Evolutionary conservation across 163 green algal species (phyloP), one percentile per base, ranked within the genome.

Genomic region (Chloromonas sp.): DNA sequence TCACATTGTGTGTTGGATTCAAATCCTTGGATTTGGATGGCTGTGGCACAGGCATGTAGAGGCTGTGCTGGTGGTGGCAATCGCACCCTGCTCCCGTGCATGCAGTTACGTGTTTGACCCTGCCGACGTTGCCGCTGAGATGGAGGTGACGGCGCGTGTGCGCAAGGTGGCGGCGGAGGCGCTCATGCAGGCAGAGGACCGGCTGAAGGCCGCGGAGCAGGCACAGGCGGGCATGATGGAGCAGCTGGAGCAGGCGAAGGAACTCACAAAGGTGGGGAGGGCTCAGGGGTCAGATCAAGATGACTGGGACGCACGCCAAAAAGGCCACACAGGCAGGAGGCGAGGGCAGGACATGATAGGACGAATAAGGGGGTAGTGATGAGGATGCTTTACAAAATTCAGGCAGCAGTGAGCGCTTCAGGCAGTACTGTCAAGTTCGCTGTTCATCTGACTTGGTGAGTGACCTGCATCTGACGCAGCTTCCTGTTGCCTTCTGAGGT

Each of bases 81-180:
- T 36, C 36, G 36, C 36, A 36, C 36, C 36, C 36, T 36, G 36
- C 36, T 36, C 36, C 36, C 36, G 66, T 74, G 66, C 1, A 36
- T 8, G 78, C 86, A 89, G 86, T 5, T 89, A 89, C 71, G 86
- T 89, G 66, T 87, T 87, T 59, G 86, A 89, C 86, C 86, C 86
- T 1, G 86, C 80, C 2, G 86, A 89, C 81, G 78, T 89, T 36
- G 71, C 85, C 57, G 86, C 86, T 60, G 86, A 89, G 84, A 87
- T 87, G 86, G 86, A 89, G 86, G 86, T 89, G 81, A 89, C 86
- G 1, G 81, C 81, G 14, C 81, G 84, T 0, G 86, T 89, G 77
- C 83, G 84, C 14, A 84, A 84, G 0, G 86, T 84, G 0, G 86
- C 86, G 0, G 86, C 86, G 36, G 86, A 89, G 81, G 86, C 86